Evolutionary conservation across 108 stramenopile species (phyloP).

Genomic region (Stephanodiscus triporus): DNA sequence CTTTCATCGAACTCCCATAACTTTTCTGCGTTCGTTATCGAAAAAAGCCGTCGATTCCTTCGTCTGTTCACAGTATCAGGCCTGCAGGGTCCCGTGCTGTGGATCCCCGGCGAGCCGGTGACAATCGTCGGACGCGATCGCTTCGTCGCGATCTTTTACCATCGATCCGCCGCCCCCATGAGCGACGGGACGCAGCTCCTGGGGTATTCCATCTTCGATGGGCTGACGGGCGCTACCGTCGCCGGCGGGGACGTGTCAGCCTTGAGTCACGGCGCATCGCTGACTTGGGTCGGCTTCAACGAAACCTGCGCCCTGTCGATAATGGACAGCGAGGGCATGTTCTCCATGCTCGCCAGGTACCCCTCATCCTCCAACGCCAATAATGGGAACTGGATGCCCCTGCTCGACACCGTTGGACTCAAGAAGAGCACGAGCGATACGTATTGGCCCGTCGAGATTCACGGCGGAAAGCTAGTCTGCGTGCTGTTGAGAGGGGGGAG

Average conservation of each 20-base stretch:
- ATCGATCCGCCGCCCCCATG: slow-evolving; percentile 57
- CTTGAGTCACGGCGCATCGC: slow-evolving; percentile 57
- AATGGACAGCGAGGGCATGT: slow-evolving; percentile 82
- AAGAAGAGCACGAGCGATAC: slow-evolving; percentile 75
- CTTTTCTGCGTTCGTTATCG: neutral
- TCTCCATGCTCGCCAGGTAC: slow-evolving; percentile 70
- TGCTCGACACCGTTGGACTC: slow-evolving; percentile 80
- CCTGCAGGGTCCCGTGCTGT: slow-evolving; percentile 71
- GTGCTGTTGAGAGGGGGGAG: slow-evolving; percentile 83
- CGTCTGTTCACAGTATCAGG: slow-evolving; percentile 77
- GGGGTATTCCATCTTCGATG: slow-evolving; percentile 75
- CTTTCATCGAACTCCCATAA: neutral
- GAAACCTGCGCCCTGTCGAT: slow-evolving; percentile 68
- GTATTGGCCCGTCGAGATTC: slow-evolving; percentile 79
- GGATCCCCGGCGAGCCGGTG: slow-evolving; percentile 80
- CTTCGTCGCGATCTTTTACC: slow-evolving; percentile 77
- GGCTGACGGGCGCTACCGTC: slow-evolving; percentile 51
- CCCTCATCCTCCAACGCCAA: neutral
- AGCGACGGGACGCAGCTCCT: slow-evolving; percentile 81
- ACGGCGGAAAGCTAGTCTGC: slow-evolving; percentile 78
- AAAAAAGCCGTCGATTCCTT: slow-evolving; percentile 70
- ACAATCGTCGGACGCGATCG: slow-evolving; percentile 76
- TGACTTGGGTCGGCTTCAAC: slow-evolving; percentile 85
- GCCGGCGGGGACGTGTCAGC: slow-evolving; percentile 64
- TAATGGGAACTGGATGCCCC: slow-evolving; percentile 69